Evolutionary conservation across 1,284 basidiomycete species (phyloP), one percentile per base, ranked within the genome.

Genomic region (Cryptococcus jaspeensis): DNA sequence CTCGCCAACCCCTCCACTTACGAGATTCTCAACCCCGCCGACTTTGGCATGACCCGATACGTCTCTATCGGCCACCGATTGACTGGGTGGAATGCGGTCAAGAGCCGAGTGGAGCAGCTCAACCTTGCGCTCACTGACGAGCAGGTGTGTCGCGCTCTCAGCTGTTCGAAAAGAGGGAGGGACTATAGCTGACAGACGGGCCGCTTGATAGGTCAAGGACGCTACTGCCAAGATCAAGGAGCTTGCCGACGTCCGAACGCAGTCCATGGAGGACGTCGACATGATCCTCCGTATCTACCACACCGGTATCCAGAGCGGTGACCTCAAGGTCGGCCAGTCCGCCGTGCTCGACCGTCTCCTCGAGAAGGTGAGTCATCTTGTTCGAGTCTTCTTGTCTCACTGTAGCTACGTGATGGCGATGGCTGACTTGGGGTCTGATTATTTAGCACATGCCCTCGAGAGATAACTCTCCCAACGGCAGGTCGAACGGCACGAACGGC

Each of bases 171-270:
- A 13, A 12, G n/a, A 16, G 11, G 20, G 2, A 45, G 11, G 20
- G 2, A 45, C 42, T 8, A 22, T n/a, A 46, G 8, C 25, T 22
- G 4, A 16, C 18, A 45, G 15, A 7, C 28, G 28, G 28, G 9
- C 5, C 28, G 28, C 28, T 5, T 9, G 9, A 32, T 74, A 80
- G 70, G 83, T 96, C 83, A 96, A 99, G 87, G 94, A 98, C 70
- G 94, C 92, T 40, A 99, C 96, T 1, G 87, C 89, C 79, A 98
- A 97, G 85, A 98, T 99, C 84, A 99, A 99, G 87, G 91, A 97
- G 80, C 87, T 99, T 58, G 96, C 96, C 20, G 96, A 99, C 73
- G 92, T 99, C 53, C 88, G 92, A 65, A 97, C 94, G 32, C 96
- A 99, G 79, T 92, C 90, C 22, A 98, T 99, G 89, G 95, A 99